These are phyloP conservation scores for Nigrograna mackinnonii DNA, from an alignment of 2,329 filamentous ascomycete genomes.

Conservation along the genomic window DNA sequence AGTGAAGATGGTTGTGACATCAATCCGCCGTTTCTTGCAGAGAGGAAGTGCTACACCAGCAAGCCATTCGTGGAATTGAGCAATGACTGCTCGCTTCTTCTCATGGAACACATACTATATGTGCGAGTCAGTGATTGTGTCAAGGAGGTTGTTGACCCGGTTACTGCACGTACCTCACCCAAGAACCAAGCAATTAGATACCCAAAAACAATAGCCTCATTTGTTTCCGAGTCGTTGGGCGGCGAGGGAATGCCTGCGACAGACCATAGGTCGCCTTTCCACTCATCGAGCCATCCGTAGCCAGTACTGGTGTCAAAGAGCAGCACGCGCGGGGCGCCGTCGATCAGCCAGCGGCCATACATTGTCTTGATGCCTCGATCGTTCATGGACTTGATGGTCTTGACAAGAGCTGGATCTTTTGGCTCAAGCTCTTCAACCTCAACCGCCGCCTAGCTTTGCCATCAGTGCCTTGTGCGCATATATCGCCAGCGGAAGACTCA, in stretches of 20 bases:
- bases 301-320: conserved; percentile 95
- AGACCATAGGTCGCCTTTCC: conserved; percentile 96
- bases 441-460: conserved; percentile 73
- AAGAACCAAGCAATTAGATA: conserved; percentile 98
- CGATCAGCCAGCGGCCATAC: conserved; percentile 97
- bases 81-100: conserved; percentile 88
- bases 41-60: conserved; percentile 91
- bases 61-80: conserved; percentile 99
- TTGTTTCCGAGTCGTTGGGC: conserved; percentile 89
- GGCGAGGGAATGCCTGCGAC: conserved; percentile 92
- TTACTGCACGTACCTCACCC: conserved; percentile 72
- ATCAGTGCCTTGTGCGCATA: conserved; percentile 1
- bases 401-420: conserved; percentile 74
- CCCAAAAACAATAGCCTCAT: conserved; percentile 96
- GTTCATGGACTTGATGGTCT: conserved; percentile 90
- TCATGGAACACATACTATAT: conserved; percentile 88
- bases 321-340: conserved; percentile 89
- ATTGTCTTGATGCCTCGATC: conserved; percentile 87
- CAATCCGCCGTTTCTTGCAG: conserved; percentile 91
- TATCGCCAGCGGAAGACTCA: conserved; percentile 51
- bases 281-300: conserved; percentile 89
- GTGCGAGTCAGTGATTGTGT: conserved; percentile 17
- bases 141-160: not conserved
- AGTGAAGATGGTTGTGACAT: conserved; percentile 97
- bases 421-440: conserved; percentile 95